These are phyloP conservation scores for Mortierella sp. DNA, from an alignment of 371 early-diverging fungal species.

Conservation along the genomic window DNA sequence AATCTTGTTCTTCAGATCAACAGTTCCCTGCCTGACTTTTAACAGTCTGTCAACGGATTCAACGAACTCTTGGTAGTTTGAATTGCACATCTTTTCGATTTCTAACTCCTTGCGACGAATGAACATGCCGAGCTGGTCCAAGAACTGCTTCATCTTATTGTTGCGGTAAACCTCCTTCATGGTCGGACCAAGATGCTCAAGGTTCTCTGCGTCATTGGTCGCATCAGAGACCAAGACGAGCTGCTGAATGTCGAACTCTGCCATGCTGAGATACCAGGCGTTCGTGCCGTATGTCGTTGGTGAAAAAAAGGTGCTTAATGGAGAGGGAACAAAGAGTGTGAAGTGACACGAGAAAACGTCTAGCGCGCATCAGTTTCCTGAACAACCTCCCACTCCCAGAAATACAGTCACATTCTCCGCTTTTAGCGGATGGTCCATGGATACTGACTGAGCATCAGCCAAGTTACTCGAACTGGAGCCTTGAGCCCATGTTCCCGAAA, in stretches of 20 bases:
- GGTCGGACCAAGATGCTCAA: constrained; percentile 88
- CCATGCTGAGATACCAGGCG: constrained; percentile 20
- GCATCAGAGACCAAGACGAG: constrained; percentile 55
- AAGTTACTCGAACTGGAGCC: too few relatives aligned
- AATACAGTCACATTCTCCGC: neutral
- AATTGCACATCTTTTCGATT: constrained; percentile 97
- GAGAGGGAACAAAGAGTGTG: neutral
- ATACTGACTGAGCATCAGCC: neutral
- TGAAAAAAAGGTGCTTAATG: neutral
- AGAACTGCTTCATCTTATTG: constrained; percentile 86
- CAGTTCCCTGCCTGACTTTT: constrained; percentile 91
- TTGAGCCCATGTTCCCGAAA: too few relatives aligned
- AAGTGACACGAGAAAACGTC: neutral
- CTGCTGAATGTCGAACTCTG: constrained; percentile 54
- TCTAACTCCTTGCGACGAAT: constrained; percentile 93
- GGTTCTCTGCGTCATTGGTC: constrained; percentile 69
- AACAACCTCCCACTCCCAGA: neutral
- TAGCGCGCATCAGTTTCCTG: neutral
- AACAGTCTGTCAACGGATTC: constrained; percentile 95
- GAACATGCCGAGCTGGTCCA: constrained; percentile 85
- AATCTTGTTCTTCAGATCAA: constrained; percentile 85
- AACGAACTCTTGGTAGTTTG: constrained; percentile 97
- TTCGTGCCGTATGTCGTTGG: neutral
- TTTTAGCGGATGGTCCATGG: neutral
- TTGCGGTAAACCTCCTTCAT: constrained; percentile 92